Conservation (phyloP, 495 filamentous ascomycete genomes). For the Podospora comata region DNA sequence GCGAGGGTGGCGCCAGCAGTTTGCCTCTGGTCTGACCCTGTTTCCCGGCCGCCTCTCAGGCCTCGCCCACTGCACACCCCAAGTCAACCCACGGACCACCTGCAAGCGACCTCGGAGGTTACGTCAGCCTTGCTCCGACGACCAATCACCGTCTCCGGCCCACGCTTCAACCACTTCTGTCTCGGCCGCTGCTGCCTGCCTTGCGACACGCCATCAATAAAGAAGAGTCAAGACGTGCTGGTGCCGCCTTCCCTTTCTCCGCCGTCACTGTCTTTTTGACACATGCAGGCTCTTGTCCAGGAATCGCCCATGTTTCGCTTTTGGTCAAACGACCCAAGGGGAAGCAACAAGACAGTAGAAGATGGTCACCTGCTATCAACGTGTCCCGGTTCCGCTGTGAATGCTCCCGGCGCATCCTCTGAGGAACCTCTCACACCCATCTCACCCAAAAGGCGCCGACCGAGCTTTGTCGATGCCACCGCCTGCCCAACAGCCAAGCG, state of each 20-base stretch:
- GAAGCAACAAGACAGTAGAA: constrained; percentile 41
- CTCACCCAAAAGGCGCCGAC: constrained; percentile 36
- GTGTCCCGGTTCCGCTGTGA: constrained; percentile 12
- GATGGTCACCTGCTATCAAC: constrained; percentile 20
- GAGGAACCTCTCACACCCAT: constrained; percentile 17
- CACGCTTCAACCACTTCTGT: constrained; percentile 11
- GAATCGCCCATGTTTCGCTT: constrained; percentile 44
- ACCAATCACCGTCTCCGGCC: constrained; percentile 18
- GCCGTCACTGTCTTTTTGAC: constrained; percentile 16
- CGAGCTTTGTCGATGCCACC: constrained; percentile 32
- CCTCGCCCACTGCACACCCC: constrained; percentile 12
- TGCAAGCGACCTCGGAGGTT: constrained; percentile 26
- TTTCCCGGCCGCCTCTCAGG: not conserved
- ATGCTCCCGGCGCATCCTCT: constrained; percentile 13
- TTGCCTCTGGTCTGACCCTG: constrained; percentile 19
- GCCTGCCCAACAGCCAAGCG: constrained; percentile 32
- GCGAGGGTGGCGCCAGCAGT: constrained; percentile 23
- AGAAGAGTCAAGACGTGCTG: constrained; percentile 16
- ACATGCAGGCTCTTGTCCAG: not conserved
- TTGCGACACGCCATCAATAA: constrained; percentile 15
- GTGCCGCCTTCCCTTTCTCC: constrained; percentile 26
- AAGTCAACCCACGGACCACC: constrained; percentile 32
- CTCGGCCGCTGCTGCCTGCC: constrained; percentile 28
- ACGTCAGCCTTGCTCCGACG: constrained; percentile 38
- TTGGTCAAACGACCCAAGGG: constrained; percentile 49